Evolutionary conservation across 2,329 filamentous ascomycete genomes (phyloP), one percentile per base, ranked within the genome.

Genomic region (Colletotrichum destructivum): DNA sequence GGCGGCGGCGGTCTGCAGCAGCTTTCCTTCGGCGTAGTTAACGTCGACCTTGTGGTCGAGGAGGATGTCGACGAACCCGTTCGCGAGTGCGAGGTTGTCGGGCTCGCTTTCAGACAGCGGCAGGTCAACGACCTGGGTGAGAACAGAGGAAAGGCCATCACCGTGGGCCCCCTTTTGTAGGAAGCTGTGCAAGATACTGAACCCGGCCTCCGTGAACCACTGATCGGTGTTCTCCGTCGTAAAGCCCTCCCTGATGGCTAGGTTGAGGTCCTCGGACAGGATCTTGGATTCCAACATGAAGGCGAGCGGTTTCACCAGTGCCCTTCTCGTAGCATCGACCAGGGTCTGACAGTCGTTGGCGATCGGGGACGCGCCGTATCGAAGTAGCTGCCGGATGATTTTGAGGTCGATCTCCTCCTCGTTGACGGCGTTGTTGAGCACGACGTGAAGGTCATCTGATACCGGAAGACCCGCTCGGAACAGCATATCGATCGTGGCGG

Each of bases 311-410:
- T 82, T 78, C 1, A 81, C 75, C 16, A 84, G 75, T 4, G 84
- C 77, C 2, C 79, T 82, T 64, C 82, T 81, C 0, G 84, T 81
- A 1, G 87, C 86, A 66, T 88, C 86, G 1, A 88, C 81, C 15
- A 91, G 75, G 1, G 86, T 84, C 76, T 88, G 85, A 77, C 87
- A 89, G 31, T 83, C 83, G 64, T 89, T 88, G 0, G 82, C 82
- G 5, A 84, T 78, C 0, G 88, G 86, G 0, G 87, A 89, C 38
- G 88, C 88, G 0, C 88, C 86, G 46, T 87, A 81, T 2, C 80
- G 49, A 4, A 74, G 64, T 40, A 74, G 40, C 2, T 62, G 31
- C 40, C 72, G 60, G 31, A 74, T 73, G 12, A 71, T 52, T 49
- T 74, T 74, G 35, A 64, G 66, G 23, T 74, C 73, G 16, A 68